Evolutionary conservation across 768 basidiomycete genomes (phyloP).

Genomic region (Favolaschia claudopus): DNA sequence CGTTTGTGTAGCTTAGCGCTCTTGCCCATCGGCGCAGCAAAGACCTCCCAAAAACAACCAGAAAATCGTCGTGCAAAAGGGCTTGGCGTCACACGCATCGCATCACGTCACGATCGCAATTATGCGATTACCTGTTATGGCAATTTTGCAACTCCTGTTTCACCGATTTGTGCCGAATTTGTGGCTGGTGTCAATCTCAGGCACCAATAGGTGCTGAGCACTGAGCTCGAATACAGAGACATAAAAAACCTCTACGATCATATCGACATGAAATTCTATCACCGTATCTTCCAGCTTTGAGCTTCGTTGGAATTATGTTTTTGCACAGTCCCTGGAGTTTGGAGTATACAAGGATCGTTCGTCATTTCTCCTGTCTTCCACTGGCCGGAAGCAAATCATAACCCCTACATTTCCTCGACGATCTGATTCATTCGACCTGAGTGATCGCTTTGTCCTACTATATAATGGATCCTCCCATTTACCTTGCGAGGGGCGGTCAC

Average conservation of each 20-base stretch:
- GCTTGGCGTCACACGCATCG: background rate
- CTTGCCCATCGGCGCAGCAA: slow-evolving; percentile 56
- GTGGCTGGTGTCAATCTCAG: no score
- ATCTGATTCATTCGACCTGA: no score
- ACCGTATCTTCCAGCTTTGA: no score
- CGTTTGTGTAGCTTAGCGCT: slow-evolving; percentile 74
- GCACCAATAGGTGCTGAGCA: no score
- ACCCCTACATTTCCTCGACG: background rate
- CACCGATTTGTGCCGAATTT: no score
- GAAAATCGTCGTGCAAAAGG: background rate
- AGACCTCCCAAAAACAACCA: background rate
- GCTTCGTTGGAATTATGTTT: no score
- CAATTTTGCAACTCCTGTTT: no score
- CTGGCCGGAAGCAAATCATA: background rate
- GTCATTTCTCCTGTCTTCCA: background rate
- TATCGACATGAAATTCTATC: no score
- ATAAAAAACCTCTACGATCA: no score
- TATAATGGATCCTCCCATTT: background rate
- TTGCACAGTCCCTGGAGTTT: no score
- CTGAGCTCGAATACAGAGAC: no score
- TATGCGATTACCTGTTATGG: no score
- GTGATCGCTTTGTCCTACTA: background rate
- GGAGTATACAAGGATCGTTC: background rate
- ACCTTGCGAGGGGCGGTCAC: background rate
- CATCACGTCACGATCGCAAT: background rate